Conservation (phyloP, 345 rosid species). For the Eutrema heterophyllum region DNA sequence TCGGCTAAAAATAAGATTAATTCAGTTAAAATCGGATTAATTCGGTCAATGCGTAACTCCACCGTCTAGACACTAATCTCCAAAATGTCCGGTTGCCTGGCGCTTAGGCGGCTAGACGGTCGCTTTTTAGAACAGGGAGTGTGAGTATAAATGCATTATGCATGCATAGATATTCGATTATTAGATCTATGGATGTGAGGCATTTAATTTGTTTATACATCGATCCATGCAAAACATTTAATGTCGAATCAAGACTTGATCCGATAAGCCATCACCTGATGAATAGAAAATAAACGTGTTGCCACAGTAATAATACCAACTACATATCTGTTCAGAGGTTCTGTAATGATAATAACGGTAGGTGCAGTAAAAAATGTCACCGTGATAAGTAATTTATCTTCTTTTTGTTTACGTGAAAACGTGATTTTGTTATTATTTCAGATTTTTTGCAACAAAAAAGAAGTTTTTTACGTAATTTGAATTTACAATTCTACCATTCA, state of each 20-base stretch:
- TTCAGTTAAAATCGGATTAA: too few species aligned
- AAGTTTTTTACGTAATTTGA: too few species aligned
- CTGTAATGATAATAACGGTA: not conserved
- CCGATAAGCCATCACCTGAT: slow-evolving; percentile 22
- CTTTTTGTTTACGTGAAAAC: not conserved
- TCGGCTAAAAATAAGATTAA: too few species aligned
- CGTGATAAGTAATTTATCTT: not conserved
- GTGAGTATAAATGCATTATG: not conserved
- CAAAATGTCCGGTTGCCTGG: too few species aligned
- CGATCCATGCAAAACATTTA: slow-evolving; percentile 25
- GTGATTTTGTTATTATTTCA: not conserved
- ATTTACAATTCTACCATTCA: too few species aligned
- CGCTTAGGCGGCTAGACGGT: too few species aligned
- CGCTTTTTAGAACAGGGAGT: too few species aligned
- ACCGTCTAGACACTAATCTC: too few species aligned
- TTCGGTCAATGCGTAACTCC: too few species aligned
- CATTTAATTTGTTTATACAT: slow-evolving; percentile 10
- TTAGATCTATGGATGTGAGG: slow-evolving; percentile 20
- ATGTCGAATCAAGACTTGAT: slow-evolving; percentile 28
- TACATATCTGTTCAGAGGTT: slow-evolving; percentile 16
- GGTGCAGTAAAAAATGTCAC: not conserved
- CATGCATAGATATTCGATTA: slow-evolving; percentile 10
- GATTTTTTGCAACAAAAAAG: too few species aligned
- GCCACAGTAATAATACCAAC: not conserved
- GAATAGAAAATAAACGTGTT: slow-evolving; percentile 20